Conservation (phyloP, 176 grass and related monocot species). For the Calamus simplicifolius region DNA sequence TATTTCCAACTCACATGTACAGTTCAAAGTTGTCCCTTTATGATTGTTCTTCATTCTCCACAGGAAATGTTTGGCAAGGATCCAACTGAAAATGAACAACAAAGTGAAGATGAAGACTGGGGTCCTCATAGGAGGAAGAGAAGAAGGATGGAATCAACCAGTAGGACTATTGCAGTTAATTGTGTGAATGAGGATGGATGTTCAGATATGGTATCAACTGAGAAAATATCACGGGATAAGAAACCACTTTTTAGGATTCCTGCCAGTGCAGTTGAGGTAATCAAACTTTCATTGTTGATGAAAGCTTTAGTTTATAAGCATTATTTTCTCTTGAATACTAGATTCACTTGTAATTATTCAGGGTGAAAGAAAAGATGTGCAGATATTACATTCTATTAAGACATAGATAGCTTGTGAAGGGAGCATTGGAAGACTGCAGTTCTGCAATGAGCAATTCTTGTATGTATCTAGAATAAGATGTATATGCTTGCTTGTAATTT, state of each 20-base stretch:
- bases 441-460: too few relatives aligned
- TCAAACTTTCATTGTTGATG: not conserved
- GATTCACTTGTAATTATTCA: too few relatives aligned
- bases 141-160: conserved; percentile 32
- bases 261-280: conserved; percentile 60
- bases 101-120: conserved; percentile 97
- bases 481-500: too few relatives aligned
- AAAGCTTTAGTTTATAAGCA: not conserved
- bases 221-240: conserved; percentile 33
- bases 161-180: conserved; percentile 15
- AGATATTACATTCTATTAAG: too few relatives aligned
- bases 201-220: conserved; percentile 21
- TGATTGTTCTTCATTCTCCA: conserved; percentile 9
- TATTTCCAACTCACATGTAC: too few relatives aligned
- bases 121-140: conserved; percentile 50
- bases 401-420: too few relatives aligned
- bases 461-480: too few relatives aligned
- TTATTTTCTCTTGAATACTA: too few relatives aligned
- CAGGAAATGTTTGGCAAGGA: conserved; percentile 97
- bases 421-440: too few relatives aligned
- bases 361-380: too few relatives aligned
- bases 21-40: not conserved
- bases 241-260: conserved; percentile 85
- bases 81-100: conserved; percentile 38
- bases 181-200: conserved; percentile 16